phyloP scores from a whole-genome alignment of 2,329 filamentous ascomycete genomes.

The Cordyceps pruinosa region DNA sequence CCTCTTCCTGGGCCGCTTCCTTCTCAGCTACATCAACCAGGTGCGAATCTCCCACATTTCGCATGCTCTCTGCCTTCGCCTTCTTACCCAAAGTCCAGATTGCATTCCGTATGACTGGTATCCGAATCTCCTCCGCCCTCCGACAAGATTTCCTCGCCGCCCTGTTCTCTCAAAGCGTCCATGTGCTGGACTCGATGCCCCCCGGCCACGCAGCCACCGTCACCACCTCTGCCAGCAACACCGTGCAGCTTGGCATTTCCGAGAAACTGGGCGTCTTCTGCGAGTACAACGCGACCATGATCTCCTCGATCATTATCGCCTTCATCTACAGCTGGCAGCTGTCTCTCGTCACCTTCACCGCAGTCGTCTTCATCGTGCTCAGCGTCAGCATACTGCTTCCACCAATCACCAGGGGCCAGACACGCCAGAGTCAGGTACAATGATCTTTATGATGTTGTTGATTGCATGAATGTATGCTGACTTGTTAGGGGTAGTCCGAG shows the following conservation, averaged over 20 bases:
- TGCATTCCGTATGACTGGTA: conserved; percentile 53
- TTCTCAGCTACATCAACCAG: conserved; percentile 56
- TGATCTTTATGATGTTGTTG: not conserved
- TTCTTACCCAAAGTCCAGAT: conserved; percentile 34
- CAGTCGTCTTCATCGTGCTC: conserved; percentile 49
- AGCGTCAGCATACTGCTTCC: conserved; percentile 44
- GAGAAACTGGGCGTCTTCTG: conserved; percentile 55
- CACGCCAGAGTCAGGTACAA: conserved; percentile 35
- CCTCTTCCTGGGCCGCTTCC: not conserved
- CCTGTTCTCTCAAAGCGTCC: conserved; percentile 58
- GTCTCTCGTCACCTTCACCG: conserved; percentile 50
- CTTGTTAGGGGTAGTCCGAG: not conserved
- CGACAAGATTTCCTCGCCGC: conserved; percentile 57
- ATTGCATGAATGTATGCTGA: not conserved
- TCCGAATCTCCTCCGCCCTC: conserved; percentile 53
- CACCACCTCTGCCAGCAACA: conserved; percentile 58
- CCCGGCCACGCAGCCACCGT: conserved; percentile 54
- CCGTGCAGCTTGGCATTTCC: conserved; percentile 57
- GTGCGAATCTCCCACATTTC: conserved; percentile 21
- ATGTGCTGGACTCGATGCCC: conserved; percentile 60
- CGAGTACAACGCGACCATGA: conserved; percentile 46
- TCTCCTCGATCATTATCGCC: conserved; percentile 47
- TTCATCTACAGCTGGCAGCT: conserved; percentile 53
- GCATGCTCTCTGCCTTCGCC: not conserved
- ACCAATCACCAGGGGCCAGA: conserved; percentile 47